Conservation (phyloP, 2,329 filamentous ascomycete genomes). For the Calonectria ilicicola region DNA sequence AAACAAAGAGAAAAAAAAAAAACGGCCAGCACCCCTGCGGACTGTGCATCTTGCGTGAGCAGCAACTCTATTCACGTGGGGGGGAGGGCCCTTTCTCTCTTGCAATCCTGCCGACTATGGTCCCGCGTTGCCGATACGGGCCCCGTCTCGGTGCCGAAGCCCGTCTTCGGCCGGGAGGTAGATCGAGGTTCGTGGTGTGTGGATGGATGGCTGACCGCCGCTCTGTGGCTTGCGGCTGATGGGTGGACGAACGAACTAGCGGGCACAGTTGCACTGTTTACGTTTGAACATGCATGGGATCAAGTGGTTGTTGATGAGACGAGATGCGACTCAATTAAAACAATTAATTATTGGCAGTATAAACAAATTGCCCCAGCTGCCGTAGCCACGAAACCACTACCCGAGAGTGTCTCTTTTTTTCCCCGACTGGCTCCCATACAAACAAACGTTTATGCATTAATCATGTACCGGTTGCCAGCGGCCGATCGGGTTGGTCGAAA, state of each 20-base stretch:
- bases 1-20: background rate
- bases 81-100: background rate
- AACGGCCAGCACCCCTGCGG: background rate
- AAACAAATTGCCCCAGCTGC: too few species aligned
- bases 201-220: background rate
- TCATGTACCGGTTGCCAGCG: background rate
- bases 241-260: background rate
- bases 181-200: background rate
- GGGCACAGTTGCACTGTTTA: too few species aligned
- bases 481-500: background rate
- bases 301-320: too few species aligned
- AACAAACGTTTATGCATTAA: background rate
- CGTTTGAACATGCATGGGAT: too few species aligned
- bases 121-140: constrained; percentile 5
- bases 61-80: constrained; percentile 4
- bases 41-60: background rate
- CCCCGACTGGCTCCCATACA: background rate
- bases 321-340: too few species aligned
- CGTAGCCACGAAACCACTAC: too few species aligned
- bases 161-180: constrained; percentile 32
- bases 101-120: background rate
- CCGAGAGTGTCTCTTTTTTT: background rate
- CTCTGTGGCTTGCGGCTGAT: constrained; percentile 12
- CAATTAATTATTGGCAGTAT: too few species aligned
- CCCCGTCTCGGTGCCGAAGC: constrained; percentile 32